A percentile compares a stretch with the other conserved stretches of the same genome.
Evolutionary conservation across 1,284 basidiomycete species (phyloP).

Genomic region (Tylopilus sp.): DNA sequence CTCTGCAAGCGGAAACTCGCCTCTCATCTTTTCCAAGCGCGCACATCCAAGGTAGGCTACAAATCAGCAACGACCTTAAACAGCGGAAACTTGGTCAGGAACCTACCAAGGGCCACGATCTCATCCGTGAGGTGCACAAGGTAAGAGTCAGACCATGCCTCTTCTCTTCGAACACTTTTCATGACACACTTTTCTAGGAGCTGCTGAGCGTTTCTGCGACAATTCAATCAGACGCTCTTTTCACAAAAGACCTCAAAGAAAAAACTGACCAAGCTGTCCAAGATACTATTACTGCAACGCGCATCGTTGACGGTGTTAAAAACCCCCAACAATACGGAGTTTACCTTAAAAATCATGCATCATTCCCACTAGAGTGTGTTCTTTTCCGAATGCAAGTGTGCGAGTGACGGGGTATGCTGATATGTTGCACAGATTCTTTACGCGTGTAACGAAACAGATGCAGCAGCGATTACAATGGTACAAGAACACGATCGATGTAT

Average conservation of each 20-base stretch:
- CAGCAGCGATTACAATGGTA: constrained; percentile 79
- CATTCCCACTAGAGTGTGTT: constrained; percentile 85
- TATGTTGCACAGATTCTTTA: constrained; percentile 69
- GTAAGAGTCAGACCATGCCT: constrained; percentile 45
- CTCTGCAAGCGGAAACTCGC: background rate
- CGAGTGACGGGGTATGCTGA: background rate
- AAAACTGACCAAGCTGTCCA: constrained; percentile 82
- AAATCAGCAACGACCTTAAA: constrained; percentile 82
- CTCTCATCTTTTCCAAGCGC: constrained; percentile 53
- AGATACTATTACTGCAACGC: constrained; percentile 78
- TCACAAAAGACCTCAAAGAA: constrained; percentile 73
- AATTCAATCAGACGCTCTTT: constrained; percentile 74
- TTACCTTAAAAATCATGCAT: constrained; percentile 78
- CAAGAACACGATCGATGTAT: constrained; percentile 81
- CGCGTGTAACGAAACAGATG: constrained; percentile 77
- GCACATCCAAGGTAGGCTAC: constrained; percentile 80
- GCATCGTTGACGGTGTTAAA: constrained; percentile 80
- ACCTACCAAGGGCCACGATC: constrained; percentile 75
- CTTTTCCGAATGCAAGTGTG: background rate
- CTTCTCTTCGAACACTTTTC: background rate
- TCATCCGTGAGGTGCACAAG: constrained; percentile 74
- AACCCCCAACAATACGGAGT: constrained; percentile 75
- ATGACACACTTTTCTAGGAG: constrained; percentile 57
- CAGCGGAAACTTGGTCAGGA: constrained; percentile 81
- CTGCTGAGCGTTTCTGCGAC: constrained; percentile 69